These are phyloP conservation scores for Nidularia pulvinata DNA, from an alignment of 768 basidiomycete genomes.

Conservation along the genomic window DNA sequence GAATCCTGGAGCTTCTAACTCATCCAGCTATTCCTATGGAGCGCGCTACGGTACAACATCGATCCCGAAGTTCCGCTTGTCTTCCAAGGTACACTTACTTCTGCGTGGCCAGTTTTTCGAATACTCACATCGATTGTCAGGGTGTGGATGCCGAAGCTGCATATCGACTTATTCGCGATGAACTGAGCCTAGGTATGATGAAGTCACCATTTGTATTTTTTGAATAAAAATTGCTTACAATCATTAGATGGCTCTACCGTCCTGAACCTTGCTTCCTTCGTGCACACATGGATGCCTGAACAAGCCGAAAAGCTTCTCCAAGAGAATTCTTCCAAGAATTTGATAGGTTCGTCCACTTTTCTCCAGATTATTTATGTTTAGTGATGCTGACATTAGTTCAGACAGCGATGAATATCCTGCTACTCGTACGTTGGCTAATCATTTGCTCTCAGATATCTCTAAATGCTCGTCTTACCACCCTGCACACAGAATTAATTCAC, in stretches of 20 bases:
- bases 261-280: conserved; percentile 65
- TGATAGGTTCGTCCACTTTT: conserved; percentile 40
- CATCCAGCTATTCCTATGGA: conserved; percentile 45
- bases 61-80: conserved; percentile 69
- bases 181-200: conserved; percentile 55
- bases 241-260: conserved; percentile 52
- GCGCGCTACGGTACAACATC: conserved; percentile 67
- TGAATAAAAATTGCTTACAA: conserved; percentile 2
- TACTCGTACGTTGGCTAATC: conserved; percentile 37
- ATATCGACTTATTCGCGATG: conserved; percentile 58
- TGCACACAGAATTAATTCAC: conserved; percentile 43
- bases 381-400: conserved; percentile 7
- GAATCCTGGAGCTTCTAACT: conserved; percentile 17
- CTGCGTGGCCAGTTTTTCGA: background rate
- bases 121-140: conserved; percentile 20
- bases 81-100: conserved; percentile 40
- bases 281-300: conserved; percentile 73
- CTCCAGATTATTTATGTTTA: background rate
- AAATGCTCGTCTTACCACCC: background rate
- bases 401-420: conserved; percentile 67
- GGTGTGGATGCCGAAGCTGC: conserved; percentile 58
- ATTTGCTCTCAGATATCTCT: background rate
- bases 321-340: conserved; percentile 50
- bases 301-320: conserved; percentile 1
- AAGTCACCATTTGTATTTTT: background rate